A percentile compares a stretch with the other conserved stretches of the same genome.
phyloP scores from a whole-genome alignment of 2,329 filamentous ascomycete species.

The Hypocreales sp. region DNA sequence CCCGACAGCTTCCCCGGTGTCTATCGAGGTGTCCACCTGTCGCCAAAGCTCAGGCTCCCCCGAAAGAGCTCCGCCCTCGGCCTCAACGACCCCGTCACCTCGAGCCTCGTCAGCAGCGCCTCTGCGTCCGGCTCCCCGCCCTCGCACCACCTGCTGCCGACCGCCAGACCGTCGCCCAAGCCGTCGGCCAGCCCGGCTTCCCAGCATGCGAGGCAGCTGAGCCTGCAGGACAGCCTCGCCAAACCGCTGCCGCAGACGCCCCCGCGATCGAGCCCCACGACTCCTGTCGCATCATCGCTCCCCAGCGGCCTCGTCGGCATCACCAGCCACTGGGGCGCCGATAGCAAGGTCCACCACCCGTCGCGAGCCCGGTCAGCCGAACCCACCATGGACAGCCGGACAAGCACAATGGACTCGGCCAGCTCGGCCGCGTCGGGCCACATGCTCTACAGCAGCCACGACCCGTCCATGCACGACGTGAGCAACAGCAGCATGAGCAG shows the following conservation, averaged over 20 bases:
- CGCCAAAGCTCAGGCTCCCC: no score
- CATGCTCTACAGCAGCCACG: slow-evolving; percentile 19
- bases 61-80: slow-evolving; percentile 28
- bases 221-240: slow-evolving; percentile 38
- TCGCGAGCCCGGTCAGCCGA: slow-evolving; percentile 4
- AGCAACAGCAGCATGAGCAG: slow-evolving; percentile 33
- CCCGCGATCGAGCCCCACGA: slow-evolving; percentile 9
- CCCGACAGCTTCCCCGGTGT: slow-evolving; percentile 35
- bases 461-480: slow-evolving; percentile 19
- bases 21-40: slow-evolving; percentile 34
- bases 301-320: no score
- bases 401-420: slow-evolving; percentile 33
- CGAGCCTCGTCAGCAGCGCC: no score
- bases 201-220: slow-evolving; percentile 38
- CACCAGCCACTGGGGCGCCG: no score
- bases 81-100: slow-evolving; percentile 17
- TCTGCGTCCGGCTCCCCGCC: no score
- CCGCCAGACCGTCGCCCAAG: slow-evolving; percentile 7
- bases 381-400: slow-evolving; percentile 22
- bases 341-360: no score
- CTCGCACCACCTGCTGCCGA: slow-evolving; percentile 3
- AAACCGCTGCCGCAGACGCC: slow-evolving; percentile 42
- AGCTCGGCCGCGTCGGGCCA: slow-evolving; percentile 17
- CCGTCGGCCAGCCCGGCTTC: no score
- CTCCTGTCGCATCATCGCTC: no score